Conservation (phyloP, 2,329 filamentous ascomycete species). For the Talaromyces sp. region DNA sequence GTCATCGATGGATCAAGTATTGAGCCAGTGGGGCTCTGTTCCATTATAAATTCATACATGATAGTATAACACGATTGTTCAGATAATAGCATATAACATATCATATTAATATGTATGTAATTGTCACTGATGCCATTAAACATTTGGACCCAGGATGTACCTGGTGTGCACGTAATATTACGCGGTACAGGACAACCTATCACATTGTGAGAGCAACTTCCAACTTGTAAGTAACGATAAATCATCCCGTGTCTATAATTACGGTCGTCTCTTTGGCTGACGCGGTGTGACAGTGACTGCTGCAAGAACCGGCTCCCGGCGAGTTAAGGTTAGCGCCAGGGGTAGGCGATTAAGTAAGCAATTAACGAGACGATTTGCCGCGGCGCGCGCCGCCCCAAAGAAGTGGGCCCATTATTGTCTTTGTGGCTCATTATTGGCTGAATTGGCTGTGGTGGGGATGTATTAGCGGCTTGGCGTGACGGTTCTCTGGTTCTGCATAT, state of each 20-base stretch:
- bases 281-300: neutral
- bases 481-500: neutral
- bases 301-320: neutral
- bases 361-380: neutral
- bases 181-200: neutral
- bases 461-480: neutral
- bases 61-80: no score
- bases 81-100: neutral
- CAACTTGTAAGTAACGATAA: neutral
- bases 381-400: neutral
- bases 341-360: neutral
- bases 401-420: neutral
- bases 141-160: neutral
- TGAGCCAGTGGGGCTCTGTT: neutral
- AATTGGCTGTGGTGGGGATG: neutral
- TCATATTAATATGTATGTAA: neutral
- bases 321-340: neutral
- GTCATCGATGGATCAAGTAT: neutral
- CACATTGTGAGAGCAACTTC: neutral
- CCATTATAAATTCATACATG: neutral
- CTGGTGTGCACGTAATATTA: neutral
- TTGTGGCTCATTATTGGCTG: neutral
- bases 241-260: neutral
- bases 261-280: neutral
- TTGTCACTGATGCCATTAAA: neutral